phyloP scores from a whole-genome alignment of 495 filamentous ascomycete species.

The Penicillium silybi region DNA sequence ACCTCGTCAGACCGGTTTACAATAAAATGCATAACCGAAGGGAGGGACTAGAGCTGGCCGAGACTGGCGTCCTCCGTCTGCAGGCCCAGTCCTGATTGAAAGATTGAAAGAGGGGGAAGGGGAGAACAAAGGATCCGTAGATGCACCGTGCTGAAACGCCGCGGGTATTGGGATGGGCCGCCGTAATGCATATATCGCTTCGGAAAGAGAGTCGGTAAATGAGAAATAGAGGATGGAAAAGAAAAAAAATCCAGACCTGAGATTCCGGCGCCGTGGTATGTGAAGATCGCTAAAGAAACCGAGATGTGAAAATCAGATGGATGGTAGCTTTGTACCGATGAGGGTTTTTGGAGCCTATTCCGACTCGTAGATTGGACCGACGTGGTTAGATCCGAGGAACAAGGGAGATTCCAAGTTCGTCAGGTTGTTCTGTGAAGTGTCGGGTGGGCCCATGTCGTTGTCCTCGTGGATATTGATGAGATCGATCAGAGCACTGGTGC shows the following conservation, averaged over 20 bases:
- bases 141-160: slow-evolving; percentile 9
- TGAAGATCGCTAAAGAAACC: slow-evolving; percentile 22
- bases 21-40: slow-evolving; percentile 1
- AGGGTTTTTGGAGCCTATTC: slow-evolving; percentile 8
- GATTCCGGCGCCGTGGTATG: slow-evolving; percentile 22
- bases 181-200: slow-evolving; percentile 13
- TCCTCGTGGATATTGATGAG: slow-evolving; percentile 2
- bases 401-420: not conserved
- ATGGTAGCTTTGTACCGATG: not conserved
- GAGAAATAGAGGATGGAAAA: slow-evolving; percentile 4
- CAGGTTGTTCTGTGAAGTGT: not conserved
- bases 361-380: slow-evolving; percentile 8
- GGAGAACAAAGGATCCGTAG: not conserved
- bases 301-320: not conserved
- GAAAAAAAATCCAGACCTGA: not conserved
- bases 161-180: slow-evolving; percentile 5
- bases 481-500: not conserved
- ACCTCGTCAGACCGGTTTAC: slow-evolving; percentile 15
- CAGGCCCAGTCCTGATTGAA: slow-evolving; percentile 10
- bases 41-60: not conserved
- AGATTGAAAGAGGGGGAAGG: not conserved
- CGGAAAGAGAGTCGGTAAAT: slow-evolving; percentile 2
- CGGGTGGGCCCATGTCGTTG: not conserved
- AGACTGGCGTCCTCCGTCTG: slow-evolving; percentile 3
- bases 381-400: slow-evolving; percentile 2